Percentiles rank a stretch among this genome's conserved stretches.
These are phyloP conservation scores for Perilla frutescens DNA, from an alignment of 257 asterid genomes.

Conservation along the genomic window DNA sequence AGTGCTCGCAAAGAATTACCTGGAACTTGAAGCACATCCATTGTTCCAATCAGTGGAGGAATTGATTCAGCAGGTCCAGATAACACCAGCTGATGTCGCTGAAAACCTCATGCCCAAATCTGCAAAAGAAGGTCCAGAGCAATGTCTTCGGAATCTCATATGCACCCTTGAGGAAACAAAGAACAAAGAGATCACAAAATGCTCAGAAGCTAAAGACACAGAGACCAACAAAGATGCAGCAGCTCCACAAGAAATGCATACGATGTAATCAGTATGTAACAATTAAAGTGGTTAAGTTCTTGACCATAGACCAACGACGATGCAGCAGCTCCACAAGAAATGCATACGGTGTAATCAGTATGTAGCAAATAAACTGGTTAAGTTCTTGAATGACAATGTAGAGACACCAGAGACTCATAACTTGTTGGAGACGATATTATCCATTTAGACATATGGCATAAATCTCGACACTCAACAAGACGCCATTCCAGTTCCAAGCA, in stretches of 20 bases:
- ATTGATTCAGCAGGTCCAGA: slow-evolving; percentile 40
- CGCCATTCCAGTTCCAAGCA: neutral
- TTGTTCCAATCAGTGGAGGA: slow-evolving; percentile 35
- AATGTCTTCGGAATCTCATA: slow-evolving; percentile 42
- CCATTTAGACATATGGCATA: slow-evolving; percentile 8
- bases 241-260: slow-evolving; percentile 17
- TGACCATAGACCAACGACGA: neutral
- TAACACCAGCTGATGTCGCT: slow-evolving; percentile 51
- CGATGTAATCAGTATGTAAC: neutral
- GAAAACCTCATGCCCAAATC: slow-evolving; percentile 48
- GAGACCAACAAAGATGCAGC: neutral
- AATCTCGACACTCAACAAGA: neutral
- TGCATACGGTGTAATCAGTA: neutral
- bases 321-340: slow-evolving; percentile 22
- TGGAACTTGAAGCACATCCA: slow-evolving; percentile 39
- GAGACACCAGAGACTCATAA: neutral
- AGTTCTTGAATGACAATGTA: slow-evolving; percentile 7
- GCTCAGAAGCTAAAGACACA: slow-evolving; percentile 16
- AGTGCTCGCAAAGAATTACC: slow-evolving; percentile 47
- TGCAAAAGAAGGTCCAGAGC: slow-evolving; percentile 38
- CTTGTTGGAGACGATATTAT: neutral
- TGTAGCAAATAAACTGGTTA: neutral
- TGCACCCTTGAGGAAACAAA: slow-evolving; percentile 32
- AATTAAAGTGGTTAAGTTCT: neutral
- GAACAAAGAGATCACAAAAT: slow-evolving; percentile 10